These are phyloP conservation scores for Lodderomyces theae DNA, from an alignment of 1,139 yeast genomes.

Conservation along the genomic window DNA sequence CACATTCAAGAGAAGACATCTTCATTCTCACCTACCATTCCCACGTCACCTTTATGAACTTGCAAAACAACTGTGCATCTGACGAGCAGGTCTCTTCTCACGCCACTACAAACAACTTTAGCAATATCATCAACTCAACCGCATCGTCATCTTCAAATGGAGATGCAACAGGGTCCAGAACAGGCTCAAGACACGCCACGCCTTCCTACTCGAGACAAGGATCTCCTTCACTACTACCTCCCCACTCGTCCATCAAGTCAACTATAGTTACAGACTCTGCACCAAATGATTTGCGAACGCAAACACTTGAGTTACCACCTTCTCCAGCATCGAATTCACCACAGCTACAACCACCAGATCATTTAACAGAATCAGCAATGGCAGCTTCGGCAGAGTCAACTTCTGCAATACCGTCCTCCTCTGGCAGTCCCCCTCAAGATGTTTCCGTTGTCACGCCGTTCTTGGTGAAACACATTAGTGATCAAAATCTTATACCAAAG, in stretches of 20 bases:
- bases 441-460: slow-evolving; percentile 45
- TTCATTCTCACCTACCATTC: background rate
- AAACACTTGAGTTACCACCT: background rate
- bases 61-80: slow-evolving; percentile 20
- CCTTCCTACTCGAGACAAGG: background rate
- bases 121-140: slow-evolving; percentile 9
- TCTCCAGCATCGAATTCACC: no score
- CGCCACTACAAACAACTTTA: slow-evolving; percentile 9
- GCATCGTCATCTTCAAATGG: slow-evolving; percentile 5
- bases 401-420: no score
- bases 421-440: no score
- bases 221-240: slow-evolving; percentile 4
- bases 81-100: slow-evolving; percentile 10
- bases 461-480: slow-evolving; percentile 43
- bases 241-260: slow-evolving; percentile 6
- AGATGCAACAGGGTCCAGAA: background rate
- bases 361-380: no score
- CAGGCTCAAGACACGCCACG: slow-evolving; percentile 2
- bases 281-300: slow-evolving; percentile 3
- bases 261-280: slow-evolving; percentile 5
- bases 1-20: background rate
- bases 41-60: slow-evolving; percentile 15
- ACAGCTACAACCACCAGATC: background rate
- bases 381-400: no score
- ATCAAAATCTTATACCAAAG: slow-evolving; percentile 40